Evolutionary conservation across 306 rosid genomes (phyloP).

Genomic region (Ochetophila trinervis): DNA sequence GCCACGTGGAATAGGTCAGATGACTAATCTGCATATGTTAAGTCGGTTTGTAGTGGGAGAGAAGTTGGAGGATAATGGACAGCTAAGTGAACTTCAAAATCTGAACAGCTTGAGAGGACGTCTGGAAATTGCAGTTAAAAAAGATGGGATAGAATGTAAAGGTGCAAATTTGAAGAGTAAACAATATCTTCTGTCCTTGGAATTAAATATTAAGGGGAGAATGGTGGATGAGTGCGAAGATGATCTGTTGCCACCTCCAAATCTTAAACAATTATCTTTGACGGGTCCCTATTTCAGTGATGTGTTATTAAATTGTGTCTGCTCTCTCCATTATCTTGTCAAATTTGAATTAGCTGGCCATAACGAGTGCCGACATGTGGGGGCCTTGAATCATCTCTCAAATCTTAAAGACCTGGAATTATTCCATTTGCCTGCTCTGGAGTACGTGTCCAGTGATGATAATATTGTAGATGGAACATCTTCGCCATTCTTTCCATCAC

Average conservation of each 20-base stretch:
- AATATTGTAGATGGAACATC: neutral
- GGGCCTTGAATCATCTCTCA: neutral
- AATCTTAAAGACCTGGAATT: neutral
- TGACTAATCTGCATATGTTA: too few relatives aligned
- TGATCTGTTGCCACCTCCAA: neutral
- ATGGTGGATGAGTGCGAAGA: neutral
- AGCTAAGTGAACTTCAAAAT: neutral
- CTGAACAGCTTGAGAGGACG: conserved; percentile 3
- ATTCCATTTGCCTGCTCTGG: neutral
- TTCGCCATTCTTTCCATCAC: conserved; percentile 7
- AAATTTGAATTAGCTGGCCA: neutral
- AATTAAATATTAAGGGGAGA: neutral
- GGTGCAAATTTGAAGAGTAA: conserved; percentile 3
- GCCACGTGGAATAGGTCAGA: too few relatives aligned
- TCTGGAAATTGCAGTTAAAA: neutral
- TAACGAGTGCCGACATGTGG: neutral
- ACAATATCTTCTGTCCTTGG: neutral
- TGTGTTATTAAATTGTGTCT: too few relatives aligned
- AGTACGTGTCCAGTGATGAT: conserved; percentile 4
- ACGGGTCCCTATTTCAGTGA: too few relatives aligned
- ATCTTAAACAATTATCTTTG: neutral
- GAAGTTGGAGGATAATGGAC: neutral
- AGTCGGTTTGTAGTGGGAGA: neutral
- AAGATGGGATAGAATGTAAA: neutral
- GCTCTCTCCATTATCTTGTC: neutral